Conservation (phyloP, 257 asterid genomes). For the Solanum gracilifrons region DNA sequence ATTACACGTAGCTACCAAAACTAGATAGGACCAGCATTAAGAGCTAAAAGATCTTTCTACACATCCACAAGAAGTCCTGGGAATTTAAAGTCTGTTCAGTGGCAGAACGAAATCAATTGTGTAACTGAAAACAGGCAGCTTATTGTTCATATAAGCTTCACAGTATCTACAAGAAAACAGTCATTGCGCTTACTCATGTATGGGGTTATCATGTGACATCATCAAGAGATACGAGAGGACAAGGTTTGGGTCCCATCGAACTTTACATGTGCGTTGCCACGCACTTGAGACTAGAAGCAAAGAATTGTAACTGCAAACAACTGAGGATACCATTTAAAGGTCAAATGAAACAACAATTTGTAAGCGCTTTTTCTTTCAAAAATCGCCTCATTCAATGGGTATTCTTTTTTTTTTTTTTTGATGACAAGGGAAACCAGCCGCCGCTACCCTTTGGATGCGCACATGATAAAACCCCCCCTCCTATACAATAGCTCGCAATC, state of each 20-base stretch:
- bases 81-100: neutral
- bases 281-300: neutral
- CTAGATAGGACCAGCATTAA: neutral
- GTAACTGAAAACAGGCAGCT: neutral
- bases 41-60: neutral
- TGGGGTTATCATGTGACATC: neutral
- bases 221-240: neutral
- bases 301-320: neutral
- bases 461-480: too few relatives aligned
- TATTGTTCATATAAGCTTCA: neutral
- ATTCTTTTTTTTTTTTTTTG: neutral
- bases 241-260: neutral
- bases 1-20: neutral
- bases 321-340: neutral
- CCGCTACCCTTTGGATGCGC: too few relatives aligned
- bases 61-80: neutral
- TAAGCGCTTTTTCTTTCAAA: neutral
- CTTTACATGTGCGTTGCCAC: neutral
- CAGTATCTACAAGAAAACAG: neutral
- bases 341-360: neutral
- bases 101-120: neutral
- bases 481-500: too few relatives aligned
- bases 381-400: neutral
- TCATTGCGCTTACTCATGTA: neutral
- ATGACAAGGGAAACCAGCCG: too few relatives aligned